Conservation (phyloP, 805 yeast genomes). For the Zygosaccharomyces rouxii region DNA sequence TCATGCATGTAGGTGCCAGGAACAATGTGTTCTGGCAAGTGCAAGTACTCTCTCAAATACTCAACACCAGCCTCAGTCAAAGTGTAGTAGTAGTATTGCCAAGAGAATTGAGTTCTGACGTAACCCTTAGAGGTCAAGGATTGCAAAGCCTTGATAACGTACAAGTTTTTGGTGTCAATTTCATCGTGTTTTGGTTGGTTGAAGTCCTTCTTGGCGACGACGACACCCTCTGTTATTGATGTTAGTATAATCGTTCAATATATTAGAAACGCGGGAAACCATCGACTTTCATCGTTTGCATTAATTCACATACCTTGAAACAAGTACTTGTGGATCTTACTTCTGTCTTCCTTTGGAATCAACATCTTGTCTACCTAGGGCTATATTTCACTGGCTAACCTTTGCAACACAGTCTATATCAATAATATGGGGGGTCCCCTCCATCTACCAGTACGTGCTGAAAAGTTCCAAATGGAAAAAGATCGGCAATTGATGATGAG, state of each 20-base stretch:
- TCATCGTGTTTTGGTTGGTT: conserved; percentile 97
- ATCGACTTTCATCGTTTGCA: background rate
- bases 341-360: conserved; percentile 99
- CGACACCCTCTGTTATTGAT: conserved; percentile 81
- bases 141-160: conserved; percentile 97
- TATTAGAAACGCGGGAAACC: background rate
- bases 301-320: conserved; percentile 79
- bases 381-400: conserved; percentile 20
- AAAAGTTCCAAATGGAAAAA: conserved; percentile 7
- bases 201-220: conserved; percentile 99
- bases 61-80: conserved; percentile 99
- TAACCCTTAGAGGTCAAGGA: conserved; percentile 97
- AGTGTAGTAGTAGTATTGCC: conserved; percentile 99
- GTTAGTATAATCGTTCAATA: conserved; percentile 1
- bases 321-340: conserved; percentile 98
- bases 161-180: conserved; percentile 96
- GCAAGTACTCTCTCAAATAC: conserved; percentile 95
- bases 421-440: conserved; percentile 4
- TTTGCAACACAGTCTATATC: conserved; percentile 4
- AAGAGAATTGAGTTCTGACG: conserved; percentile 99
- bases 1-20: conserved; percentile 97
- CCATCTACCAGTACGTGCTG: background rate
- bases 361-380: conserved; percentile 61
- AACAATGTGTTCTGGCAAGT: conserved; percentile 97
- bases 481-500: conserved; percentile 4